These are phyloP conservation scores for Zygoascus meyerae DNA, from an alignment of 1,139 yeast genomes.

Conservation along the genomic window DNA sequence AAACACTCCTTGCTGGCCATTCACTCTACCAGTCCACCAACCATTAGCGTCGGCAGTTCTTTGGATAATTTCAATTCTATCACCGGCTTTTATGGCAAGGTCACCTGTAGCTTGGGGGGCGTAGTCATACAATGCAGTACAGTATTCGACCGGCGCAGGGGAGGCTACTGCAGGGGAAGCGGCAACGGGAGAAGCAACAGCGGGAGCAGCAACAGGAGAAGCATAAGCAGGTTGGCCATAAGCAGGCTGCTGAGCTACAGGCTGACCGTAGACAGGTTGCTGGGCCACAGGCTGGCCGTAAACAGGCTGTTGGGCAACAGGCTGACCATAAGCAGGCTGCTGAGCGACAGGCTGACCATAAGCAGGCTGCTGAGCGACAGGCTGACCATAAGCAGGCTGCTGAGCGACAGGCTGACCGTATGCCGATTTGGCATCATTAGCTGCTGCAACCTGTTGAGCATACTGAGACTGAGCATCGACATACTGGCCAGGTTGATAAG, in stretches of 20 bases:
- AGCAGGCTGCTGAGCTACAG: slow-evolving; percentile 24
- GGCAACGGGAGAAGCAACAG: slow-evolving; percentile 20
- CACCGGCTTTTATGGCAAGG: slow-evolving; percentile 80
- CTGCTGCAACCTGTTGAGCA: slow-evolving; percentile 20
- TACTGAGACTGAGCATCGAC: slow-evolving; percentile 32
- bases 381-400: slow-evolving; percentile 21
- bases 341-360: slow-evolving; percentile 30
- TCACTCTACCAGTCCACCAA: slow-evolving; percentile 96
- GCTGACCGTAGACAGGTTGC: background rate
- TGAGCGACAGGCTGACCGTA: no score
- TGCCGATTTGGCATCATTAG: slow-evolving; percentile 19
- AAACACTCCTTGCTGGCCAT: slow-evolving; percentile 85
- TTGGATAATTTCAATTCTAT: slow-evolving; percentile 74
- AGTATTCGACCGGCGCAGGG: slow-evolving; percentile 42
- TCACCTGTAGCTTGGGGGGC: slow-evolving; percentile 87
- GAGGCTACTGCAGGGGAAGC: slow-evolving; percentile 36
- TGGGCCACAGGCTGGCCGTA: slow-evolving; percentile 16
- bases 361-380: slow-evolving; percentile 25
- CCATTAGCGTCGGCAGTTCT: slow-evolving; percentile 81
- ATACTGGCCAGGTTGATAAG: slow-evolving; percentile 20
- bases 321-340: slow-evolving; percentile 12
- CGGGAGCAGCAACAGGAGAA: slow-evolving; percentile 17
- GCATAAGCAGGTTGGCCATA: slow-evolving; percentile 29
- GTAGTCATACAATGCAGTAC: slow-evolving; percentile 74
- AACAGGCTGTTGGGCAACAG: slow-evolving; percentile 19